Evolutionary conservation across 306 rosid genomes (phyloP).

Genomic region (Myrica gale): DNA sequence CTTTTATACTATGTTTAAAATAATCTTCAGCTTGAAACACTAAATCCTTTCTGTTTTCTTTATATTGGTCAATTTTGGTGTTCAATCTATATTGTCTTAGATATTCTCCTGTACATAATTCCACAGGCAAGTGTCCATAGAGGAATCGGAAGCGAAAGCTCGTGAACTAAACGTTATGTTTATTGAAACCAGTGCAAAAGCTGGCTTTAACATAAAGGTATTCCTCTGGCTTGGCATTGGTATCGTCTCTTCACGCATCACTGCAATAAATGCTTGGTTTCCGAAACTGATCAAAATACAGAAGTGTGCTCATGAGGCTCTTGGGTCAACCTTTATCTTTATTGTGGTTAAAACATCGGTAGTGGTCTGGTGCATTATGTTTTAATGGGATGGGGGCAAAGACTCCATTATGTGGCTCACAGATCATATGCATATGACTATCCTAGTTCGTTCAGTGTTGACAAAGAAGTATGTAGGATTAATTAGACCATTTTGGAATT

Average conservation of each 20-base stretch:
- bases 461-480: not conserved
- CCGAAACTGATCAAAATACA: constrained; percentile 7
- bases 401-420: constrained; percentile 19
- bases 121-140: constrained; percentile 45
- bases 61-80: not conserved
- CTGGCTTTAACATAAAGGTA: constrained; percentile 45
- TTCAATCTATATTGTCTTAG: constrained; percentile 8
- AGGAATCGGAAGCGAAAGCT: constrained; percentile 51
- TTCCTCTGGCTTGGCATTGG: not conserved
- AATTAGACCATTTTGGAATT: constrained; percentile 15
- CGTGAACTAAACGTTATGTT: constrained; percentile 45
- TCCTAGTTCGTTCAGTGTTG: constrained; percentile 15
- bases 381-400: constrained; percentile 15
- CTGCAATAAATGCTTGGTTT: constrained; percentile 13
- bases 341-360: not conserved
- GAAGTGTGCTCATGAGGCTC: constrained; percentile 1
- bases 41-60: not conserved
- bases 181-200: constrained; percentile 47
- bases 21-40: not conserved
- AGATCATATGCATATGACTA: constrained; percentile 16
- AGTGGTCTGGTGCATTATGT: constrained; percentile 16
- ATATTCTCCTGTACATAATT: constrained; percentile 10
- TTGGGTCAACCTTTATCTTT: not conserved
- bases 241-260: constrained; percentile 4
- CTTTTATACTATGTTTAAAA: not conserved